These are phyloP conservation scores for Cyberlindnera maclurae DNA, from an alignment of 805 yeast species.

Conservation along the genomic window DNA sequence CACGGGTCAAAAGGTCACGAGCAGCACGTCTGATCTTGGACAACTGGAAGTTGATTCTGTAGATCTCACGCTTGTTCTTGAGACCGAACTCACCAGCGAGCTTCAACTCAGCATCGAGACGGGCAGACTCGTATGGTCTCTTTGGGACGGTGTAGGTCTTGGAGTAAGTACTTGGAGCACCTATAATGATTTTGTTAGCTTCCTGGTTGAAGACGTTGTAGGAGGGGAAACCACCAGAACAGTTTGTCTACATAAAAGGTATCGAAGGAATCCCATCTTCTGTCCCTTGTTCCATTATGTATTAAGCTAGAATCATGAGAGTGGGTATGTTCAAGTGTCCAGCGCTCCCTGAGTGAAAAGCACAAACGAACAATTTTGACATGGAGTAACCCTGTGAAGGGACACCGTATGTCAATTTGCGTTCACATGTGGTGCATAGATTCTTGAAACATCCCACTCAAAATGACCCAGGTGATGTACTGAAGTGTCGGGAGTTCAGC, in stretches of 20 bases:
- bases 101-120: constrained; percentile 98
- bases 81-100: constrained; percentile 99
- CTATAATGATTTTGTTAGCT: constrained; percentile 33
- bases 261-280: constrained; percentile 1
- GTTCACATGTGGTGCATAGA: neutral
- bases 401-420: neutral
- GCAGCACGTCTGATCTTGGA: constrained; percentile 99
- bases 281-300: constrained; percentile 7
- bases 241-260: constrained; percentile 9
- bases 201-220: neutral
- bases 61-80: constrained; percentile 99
- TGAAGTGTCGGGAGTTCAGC: constrained; percentile 89
- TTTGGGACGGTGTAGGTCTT: constrained; percentile 99
- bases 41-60: constrained; percentile 99
- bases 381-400: too few relatives aligned
- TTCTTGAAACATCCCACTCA: constrained; percentile 1
- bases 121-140: constrained; percentile 99
- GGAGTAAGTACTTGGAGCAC: constrained; percentile 99
- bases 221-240: neutral
- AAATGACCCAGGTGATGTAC: constrained; percentile 22
- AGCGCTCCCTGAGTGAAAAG: too few relatives aligned
- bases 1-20: constrained; percentile 99
- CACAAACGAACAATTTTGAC: too few relatives aligned
- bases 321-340: neutral
- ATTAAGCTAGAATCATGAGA: constrained; percentile 2